These are phyloP conservation scores for Fusarium sp. DNA, from an alignment of 2,329 filamentous ascomycete genomes.

Conservation along the genomic window DNA sequence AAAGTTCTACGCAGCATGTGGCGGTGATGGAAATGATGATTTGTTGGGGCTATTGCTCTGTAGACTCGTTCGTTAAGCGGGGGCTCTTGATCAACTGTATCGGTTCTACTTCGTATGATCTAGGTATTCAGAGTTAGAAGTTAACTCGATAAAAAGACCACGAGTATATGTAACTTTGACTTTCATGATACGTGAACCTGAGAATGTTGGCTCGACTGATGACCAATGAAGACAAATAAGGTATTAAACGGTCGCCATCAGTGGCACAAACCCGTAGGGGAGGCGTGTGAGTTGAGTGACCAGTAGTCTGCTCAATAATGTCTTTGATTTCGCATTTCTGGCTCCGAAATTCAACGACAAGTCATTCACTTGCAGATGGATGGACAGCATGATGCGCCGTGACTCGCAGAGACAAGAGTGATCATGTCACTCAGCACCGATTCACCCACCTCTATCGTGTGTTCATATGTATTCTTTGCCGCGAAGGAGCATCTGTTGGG, in stretches of 20 bases:
- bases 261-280: conserved; percentile 23
- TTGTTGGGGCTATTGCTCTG: background rate
- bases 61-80: background rate
- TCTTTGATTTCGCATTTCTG: background rate
- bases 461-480: background rate
- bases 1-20: background rate
- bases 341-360: background rate
- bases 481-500: background rate
- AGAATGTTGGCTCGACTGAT: background rate
- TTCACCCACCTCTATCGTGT: background rate
- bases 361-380: background rate
- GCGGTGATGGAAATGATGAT: background rate
- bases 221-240: too few relatives aligned
- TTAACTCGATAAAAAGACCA: background rate
- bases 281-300: conserved; percentile 21
- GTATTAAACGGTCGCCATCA: background rate
- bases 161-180: too few relatives aligned
- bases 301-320: background rate
- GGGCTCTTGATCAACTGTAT: background rate
- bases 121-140: background rate
- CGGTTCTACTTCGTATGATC: background rate
- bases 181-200: background rate
- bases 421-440: conserved; percentile 17
- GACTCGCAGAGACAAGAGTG: conserved; percentile 18
- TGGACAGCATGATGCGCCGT: background rate